Evolutionary conservation across 106 monocot genomes (phyloP).

Genomic region (Narthecium ossifragum): DNA sequence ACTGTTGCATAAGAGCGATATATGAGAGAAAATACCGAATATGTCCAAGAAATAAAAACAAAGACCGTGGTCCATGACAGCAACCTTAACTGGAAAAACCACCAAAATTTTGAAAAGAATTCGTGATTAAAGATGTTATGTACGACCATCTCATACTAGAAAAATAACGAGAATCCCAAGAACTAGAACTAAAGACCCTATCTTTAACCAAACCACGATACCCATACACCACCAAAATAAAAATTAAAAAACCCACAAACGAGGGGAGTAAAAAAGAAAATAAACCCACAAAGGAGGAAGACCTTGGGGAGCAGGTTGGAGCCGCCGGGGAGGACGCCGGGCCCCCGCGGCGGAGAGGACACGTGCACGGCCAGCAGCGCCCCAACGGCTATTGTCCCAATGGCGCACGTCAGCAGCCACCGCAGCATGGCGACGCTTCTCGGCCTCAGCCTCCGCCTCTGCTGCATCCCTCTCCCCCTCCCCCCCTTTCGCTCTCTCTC

Average conservation of each 20-base stretch:
- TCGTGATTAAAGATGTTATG: too few species aligned
- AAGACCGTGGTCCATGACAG: too few species aligned
- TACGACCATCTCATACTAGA: too few species aligned
- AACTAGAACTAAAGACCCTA: not conserved
- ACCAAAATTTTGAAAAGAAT: too few species aligned
- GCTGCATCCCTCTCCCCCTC: slow-evolving; percentile 12
- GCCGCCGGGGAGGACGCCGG: slow-evolving; percentile 5
- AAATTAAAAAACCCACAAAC: not conserved
- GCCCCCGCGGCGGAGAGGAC: slow-evolving; percentile 22
- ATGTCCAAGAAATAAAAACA: too few species aligned
- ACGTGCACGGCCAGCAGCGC: slow-evolving; percentile 46
- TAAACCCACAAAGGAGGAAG: not conserved
- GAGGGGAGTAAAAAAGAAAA: not conserved
- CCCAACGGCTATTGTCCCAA: slow-evolving; percentile 27
- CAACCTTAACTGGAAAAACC: too few species aligned
- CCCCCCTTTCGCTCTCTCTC: slow-evolving; percentile 1
- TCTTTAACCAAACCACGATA: not conserved
- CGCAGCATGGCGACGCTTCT: slow-evolving; percentile 32
- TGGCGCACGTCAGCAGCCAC: slow-evolving; percentile 44
- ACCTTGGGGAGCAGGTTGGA: slow-evolving; percentile 39
- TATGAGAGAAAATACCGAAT: too few species aligned
- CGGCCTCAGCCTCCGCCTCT: slow-evolving; percentile 37
- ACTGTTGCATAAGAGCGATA: too few species aligned
- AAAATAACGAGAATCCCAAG: not conserved
- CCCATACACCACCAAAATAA: not conserved